Evolutionary conservation across 495 filamentous ascomycete genomes (phyloP).

Genomic region (Oidiodendron maius): DNA sequence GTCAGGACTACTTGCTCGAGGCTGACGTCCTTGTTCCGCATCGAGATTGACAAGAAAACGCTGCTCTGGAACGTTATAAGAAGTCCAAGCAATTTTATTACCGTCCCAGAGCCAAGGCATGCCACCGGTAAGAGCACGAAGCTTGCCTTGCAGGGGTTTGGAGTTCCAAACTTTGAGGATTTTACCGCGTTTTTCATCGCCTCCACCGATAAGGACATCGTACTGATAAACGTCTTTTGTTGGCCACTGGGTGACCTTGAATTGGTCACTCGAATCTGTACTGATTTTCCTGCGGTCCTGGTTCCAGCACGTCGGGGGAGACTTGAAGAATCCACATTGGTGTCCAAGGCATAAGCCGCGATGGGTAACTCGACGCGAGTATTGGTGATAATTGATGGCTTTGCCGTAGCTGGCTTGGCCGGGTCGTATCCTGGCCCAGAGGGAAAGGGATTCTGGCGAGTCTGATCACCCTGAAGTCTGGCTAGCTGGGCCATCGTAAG

Average conservation of each 20-base stretch:
- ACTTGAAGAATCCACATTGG: background rate
- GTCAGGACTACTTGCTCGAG: conserved; percentile 32
- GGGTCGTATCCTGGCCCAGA: conserved; percentile 26
- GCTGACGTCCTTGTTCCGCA: conserved; percentile 37
- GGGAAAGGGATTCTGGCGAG: conserved; percentile 10
- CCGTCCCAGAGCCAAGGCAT: conserved; percentile 68
- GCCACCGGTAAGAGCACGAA: conserved; percentile 31
- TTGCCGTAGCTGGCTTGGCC: conserved; percentile 12
- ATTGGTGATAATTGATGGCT: conserved; percentile 10
- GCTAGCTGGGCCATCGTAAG: background rate
- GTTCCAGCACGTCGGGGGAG: conserved; percentile 38
- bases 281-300: conserved; percentile 50
- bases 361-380: conserved; percentile 18
- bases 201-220: conserved; percentile 66
- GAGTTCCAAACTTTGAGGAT: conserved; percentile 69
- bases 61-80: conserved; percentile 27
- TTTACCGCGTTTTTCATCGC: conserved; percentile 45
- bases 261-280: conserved; percentile 69
- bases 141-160: conserved; percentile 41
- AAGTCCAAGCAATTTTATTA: conserved; percentile 68
- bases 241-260: conserved; percentile 49
- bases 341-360: conserved; percentile 7
- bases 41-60: conserved; percentile 61
- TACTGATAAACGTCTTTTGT: conserved; percentile 66
- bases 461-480: background rate